phyloP scores from a whole-genome alignment of 1,284 basidiomycete genomes.

The Fomitopsis betulina region DNA sequence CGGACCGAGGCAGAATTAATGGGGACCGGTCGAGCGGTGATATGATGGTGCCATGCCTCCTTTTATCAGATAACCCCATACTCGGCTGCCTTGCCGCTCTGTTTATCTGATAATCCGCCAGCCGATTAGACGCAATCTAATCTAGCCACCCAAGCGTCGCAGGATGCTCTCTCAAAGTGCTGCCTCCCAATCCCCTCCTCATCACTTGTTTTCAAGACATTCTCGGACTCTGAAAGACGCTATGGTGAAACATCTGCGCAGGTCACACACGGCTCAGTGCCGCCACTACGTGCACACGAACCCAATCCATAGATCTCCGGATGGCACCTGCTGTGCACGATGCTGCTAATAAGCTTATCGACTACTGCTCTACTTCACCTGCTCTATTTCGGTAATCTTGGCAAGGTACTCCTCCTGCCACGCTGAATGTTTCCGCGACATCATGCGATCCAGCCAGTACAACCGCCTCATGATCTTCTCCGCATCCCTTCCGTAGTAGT shows the following conservation, averaged over 20 bases:
- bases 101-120: conserved; percentile 8
- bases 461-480: conserved; percentile 40
- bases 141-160: neutral
- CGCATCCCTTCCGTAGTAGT: conserved; percentile 52
- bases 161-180: neutral
- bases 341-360: neutral
- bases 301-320: neutral
- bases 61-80: conserved; percentile 15
- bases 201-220: neutral
- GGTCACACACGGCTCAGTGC: neutral
- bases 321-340: neutral
- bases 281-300: neutral
- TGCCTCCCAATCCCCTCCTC: neutral
- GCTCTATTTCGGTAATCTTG: conserved; percentile 5
- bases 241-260: neutral
- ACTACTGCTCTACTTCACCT: neutral
- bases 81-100: neutral
- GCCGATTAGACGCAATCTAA: neutral
- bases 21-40: neutral
- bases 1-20: neutral
- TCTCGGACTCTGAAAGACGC: neutral
- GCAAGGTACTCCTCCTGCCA: conserved; percentile 14
- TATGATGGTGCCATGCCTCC: neutral
- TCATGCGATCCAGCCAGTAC: conserved; percentile 36
- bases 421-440: conserved; percentile 17